phyloP scores from a whole-genome alignment of 2,329 filamentous ascomycete species.

The Fusarium sp. region DNA sequence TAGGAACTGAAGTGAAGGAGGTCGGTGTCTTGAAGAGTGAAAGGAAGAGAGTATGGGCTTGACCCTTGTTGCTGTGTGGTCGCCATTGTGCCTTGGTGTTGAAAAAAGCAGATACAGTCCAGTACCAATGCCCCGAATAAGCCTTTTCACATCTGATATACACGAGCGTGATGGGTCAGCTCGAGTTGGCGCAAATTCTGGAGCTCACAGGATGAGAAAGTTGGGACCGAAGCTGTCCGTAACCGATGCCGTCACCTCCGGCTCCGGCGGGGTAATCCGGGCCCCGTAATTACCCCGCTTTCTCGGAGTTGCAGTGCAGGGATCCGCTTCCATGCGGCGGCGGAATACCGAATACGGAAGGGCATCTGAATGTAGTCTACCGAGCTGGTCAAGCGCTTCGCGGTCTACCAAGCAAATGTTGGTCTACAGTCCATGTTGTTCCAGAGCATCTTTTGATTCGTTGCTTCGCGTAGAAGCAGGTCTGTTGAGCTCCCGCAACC shows the following conservation, averaged over 20 bases:
- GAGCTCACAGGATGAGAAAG: background rate
- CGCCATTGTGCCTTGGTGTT: background rate
- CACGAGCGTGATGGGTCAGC: background rate
- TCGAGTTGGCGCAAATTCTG: background rate
- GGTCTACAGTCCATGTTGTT: background rate
- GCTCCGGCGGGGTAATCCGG: background rate
- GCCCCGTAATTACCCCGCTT: background rate
- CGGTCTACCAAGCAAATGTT: background rate
- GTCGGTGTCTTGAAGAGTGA: background rate
- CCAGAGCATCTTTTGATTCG: background rate
- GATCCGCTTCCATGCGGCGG: background rate
- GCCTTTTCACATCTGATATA: background rate
- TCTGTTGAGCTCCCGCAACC: background rate
- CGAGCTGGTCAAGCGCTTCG: background rate
- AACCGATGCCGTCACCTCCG: background rate
- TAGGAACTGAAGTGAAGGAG: background rate
- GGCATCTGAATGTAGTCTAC: background rate
- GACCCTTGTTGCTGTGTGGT: background rate
- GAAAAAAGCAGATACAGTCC: background rate
- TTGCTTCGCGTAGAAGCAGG: background rate
- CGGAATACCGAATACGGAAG: background rate
- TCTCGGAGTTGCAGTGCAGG: background rate
- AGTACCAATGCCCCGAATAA: background rate
- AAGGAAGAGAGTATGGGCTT: background rate
- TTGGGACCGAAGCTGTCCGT: background rate